These are phyloP conservation scores for Malassezia vespertilionis DNA, from an alignment of 1,284 basidiomycete species.

Conservation along the genomic window DNA sequence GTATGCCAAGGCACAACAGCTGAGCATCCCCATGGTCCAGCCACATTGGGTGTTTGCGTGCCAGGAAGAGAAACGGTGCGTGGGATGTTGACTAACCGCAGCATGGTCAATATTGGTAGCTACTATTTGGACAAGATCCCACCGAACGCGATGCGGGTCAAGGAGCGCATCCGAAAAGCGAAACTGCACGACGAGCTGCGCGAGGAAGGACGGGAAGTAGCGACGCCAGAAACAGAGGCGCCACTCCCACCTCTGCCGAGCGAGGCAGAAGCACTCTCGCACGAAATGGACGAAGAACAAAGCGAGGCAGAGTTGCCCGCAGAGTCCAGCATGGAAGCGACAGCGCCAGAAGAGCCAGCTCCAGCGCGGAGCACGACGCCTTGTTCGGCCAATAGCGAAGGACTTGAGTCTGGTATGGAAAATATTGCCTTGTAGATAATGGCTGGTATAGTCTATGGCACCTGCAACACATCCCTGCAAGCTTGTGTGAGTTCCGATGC, in stretches of 20 bases:
- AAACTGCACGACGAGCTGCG: too few species aligned
- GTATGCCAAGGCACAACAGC: slow-evolving; percentile 38
- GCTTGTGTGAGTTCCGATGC: slow-evolving; percentile 2
- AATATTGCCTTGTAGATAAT: slow-evolving; percentile 13
- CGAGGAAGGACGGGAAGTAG: too few species aligned
- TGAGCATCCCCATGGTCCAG: slow-evolving; percentile 44
- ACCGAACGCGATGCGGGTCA: slow-evolving; percentile 27
- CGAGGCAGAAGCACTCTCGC: too few species aligned
- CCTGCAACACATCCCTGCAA: slow-evolving; percentile 4
- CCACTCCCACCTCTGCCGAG: too few species aligned
- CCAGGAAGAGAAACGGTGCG: slow-evolving; percentile 33
- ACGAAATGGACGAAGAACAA: too few species aligned
- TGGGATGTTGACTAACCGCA: slow-evolving; percentile 8
- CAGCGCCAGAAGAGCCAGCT: too few species aligned
- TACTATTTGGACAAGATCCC: slow-evolving; percentile 43
- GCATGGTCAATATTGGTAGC: slow-evolving; percentile 41
- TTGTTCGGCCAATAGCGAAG: too few species aligned
- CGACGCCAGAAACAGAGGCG: too few species aligned
- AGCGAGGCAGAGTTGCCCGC: too few species aligned
- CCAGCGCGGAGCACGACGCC: too few species aligned
- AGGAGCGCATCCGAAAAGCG: slow-evolving; percentile 2
- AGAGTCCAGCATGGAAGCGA: too few species aligned
- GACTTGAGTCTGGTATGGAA: slow-evolving; percentile 12
- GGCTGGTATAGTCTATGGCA: slow-evolving; percentile 4
- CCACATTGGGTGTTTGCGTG: slow-evolving; percentile 47